phyloP scores from a whole-genome alignment of 148 eudicot genomes.

The Chenopodium album region DNA sequence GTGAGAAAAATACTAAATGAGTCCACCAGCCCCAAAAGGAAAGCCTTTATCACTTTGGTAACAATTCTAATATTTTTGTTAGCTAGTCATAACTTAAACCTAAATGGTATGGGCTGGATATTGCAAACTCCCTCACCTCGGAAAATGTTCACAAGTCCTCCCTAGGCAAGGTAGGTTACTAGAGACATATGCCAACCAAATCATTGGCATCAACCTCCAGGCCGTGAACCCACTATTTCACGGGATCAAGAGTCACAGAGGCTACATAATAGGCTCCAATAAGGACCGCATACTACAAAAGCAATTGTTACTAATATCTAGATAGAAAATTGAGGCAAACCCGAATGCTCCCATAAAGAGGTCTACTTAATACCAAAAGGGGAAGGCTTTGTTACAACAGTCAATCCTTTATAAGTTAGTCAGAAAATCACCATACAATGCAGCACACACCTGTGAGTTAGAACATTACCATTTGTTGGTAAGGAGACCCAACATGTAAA shows the following conservation, averaged over 20 bases:
- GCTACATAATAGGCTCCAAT: neutral
- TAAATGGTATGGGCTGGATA: neutral
- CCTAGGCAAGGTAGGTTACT: neutral
- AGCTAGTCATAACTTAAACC: neutral
- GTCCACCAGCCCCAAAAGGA: neutral
- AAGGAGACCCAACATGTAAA: conserved; percentile 35
- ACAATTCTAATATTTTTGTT: neutral
- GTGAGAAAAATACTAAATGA: neutral
- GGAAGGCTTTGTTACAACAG: neutral
- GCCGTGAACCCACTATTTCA: neutral
- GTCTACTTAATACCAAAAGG: neutral
- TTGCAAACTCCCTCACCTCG: neutral
- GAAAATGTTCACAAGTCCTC: neutral
- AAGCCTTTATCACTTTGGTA: neutral
- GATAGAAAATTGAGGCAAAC: neutral
- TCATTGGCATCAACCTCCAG: neutral
- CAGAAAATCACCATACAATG: neutral
- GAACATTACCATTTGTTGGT: conserved; percentile 38
- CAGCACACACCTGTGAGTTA: neutral
- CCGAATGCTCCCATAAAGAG: neutral
- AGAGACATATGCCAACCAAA: neutral
- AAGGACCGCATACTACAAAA: neutral
- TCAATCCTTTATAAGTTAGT: neutral
- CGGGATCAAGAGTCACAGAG: neutral
- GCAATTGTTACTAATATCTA: neutral